Evolutionary conservation across 352 stramenopile species (phyloP).

Genomic region (Phytopythium litorale): DNA sequence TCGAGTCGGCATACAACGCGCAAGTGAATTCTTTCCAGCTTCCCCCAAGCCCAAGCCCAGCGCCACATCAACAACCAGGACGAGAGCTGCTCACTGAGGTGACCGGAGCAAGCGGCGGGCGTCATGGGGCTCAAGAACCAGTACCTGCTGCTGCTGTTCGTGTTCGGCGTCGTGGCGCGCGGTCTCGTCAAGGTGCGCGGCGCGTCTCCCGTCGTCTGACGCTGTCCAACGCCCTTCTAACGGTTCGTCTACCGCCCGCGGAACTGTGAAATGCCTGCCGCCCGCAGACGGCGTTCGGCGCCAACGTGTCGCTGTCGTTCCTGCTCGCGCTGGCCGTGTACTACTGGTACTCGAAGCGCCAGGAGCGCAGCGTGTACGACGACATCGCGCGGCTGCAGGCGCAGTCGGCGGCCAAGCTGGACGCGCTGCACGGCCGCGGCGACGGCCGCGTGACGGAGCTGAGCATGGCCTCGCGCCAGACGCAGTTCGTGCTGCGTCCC

Average conservation of each 20-base stretch:
- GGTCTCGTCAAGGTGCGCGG: constrained; percentile 56
- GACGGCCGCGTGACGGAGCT: constrained; percentile 44
- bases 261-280: too few species aligned
- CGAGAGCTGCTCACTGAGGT: too few species aligned
- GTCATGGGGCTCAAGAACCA: constrained; percentile 48
- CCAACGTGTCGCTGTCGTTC: constrained; percentile 61
- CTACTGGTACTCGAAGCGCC: constrained; percentile 57
- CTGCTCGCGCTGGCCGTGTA: constrained; percentile 58
- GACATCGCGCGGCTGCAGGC: constrained; percentile 60
- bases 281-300: constrained; percentile 46
- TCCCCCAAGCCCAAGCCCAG: background rate
- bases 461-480: constrained; percentile 51
- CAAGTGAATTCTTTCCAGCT: background rate
- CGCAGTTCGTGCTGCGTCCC: constrained; percentile 62
- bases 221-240: too few species aligned
- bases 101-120: background rate
- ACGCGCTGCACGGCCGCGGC: constrained; percentile 50
- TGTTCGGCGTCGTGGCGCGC: constrained; percentile 57
- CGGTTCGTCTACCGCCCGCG: too few species aligned
- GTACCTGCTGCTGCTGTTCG: constrained; percentile 71
- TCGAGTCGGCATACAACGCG: background rate
- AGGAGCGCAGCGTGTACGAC: constrained; percentile 61
- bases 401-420: constrained; percentile 59
- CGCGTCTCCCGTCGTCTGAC: too few species aligned
- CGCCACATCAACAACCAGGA: too few species aligned